A percentile compares a stretch with the other conserved stretches of the same genome.
These are phyloP conservation scores for Peronospora destructor DNA, from an alignment of 352 stramenopile genomes.

Conservation along the genomic window DNA sequence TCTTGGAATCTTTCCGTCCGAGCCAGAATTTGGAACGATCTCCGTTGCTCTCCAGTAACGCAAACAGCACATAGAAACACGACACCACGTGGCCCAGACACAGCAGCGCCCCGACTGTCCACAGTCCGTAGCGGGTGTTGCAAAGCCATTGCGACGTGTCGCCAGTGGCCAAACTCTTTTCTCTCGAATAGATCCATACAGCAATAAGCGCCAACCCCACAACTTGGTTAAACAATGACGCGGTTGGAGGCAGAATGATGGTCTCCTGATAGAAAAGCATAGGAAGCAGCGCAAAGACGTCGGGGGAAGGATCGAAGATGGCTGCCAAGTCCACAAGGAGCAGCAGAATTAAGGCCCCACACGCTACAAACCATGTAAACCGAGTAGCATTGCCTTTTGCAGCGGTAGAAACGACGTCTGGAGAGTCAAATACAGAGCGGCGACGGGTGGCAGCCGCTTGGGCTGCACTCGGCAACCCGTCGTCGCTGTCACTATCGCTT, in stretches of 20 bases:
- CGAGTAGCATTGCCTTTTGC: conserved; percentile 5
- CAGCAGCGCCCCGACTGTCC: conserved; percentile 25
- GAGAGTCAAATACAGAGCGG: conserved; percentile 24
- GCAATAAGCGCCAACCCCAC: conserved; percentile 36
- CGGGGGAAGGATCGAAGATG: conserved; percentile 21
- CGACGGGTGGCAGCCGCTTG: conserved; percentile 1
- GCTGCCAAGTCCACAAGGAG: conserved; percentile 58
- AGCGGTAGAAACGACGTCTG: neutral
- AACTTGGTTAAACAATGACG: conserved; percentile 43
- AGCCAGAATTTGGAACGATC: conserved; percentile 62
- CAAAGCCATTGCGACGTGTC: conserved; percentile 9
- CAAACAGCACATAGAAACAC: conserved; percentile 60
- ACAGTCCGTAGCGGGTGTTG: conserved; percentile 20
- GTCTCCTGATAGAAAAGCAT: conserved; percentile 17
- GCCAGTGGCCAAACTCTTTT: conserved; percentile 23
- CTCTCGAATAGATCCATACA: conserved; percentile 51
- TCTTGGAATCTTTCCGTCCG: conserved; percentile 25
- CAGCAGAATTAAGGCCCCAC: conserved; percentile 37
- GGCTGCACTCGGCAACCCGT: conserved; percentile 18
- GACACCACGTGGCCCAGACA: conserved; percentile 54
- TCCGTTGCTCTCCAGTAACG: conserved; percentile 65
- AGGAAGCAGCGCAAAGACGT: conserved; percentile 37
- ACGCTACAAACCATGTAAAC: conserved; percentile 41
- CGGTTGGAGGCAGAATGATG: conserved; percentile 19
- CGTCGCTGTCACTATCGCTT: conserved; percentile 46